phyloP scores from a whole-genome alignment of 2,329 filamentous ascomycete species.

The Fusarium compactum region DNA sequence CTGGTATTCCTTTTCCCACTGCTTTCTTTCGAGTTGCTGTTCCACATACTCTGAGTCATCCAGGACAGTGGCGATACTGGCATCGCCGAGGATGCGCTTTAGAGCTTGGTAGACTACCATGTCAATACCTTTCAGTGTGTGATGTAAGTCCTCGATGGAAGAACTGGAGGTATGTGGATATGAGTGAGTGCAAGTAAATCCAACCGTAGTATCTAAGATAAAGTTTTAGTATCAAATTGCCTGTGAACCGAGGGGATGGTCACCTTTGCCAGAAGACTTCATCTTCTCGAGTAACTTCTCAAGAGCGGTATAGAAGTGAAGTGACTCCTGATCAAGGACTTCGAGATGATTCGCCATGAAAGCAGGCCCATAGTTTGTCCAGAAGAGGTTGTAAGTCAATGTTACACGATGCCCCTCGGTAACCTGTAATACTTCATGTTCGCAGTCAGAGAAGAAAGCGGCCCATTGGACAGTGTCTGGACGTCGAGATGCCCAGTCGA shows the following conservation, averaged over 20 bases:
- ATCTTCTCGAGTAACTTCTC: constrained; percentile 9
- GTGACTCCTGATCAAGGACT: constrained; percentile 24
- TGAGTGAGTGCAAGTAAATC: constrained; percentile 59
- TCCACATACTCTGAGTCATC: background rate
- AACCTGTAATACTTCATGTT: constrained; percentile 65
- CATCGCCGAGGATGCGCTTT: constrained; percentile 5
- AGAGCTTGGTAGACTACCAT: constrained; percentile 54
- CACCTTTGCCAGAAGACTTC: constrained; percentile 5
- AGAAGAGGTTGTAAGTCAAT: constrained; percentile 69
- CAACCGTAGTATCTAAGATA: constrained; percentile 56
- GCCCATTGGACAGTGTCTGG: constrained; percentile 56
- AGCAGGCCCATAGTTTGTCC: constrained; percentile 46
- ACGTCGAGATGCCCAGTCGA: constrained; percentile 55
- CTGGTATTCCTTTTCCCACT: background rate
- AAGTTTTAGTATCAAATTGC: accelerated
- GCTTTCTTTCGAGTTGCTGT: accelerated
- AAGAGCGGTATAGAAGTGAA: constrained; percentile 14
- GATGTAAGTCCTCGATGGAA: constrained; percentile 47
- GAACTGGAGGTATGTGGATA: constrained; percentile 57
- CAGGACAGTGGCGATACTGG: constrained; percentile 4
- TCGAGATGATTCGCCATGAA: constrained; percentile 33
- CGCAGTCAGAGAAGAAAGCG: constrained; percentile 65
- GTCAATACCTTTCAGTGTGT: constrained; percentile 60
- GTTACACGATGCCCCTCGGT: constrained; percentile 61
- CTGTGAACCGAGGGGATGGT: accelerated